These are phyloP conservation scores for Trichoderma sp. DNA, from an alignment of 2,329 filamentous ascomycete genomes.

Conservation along the genomic window DNA sequence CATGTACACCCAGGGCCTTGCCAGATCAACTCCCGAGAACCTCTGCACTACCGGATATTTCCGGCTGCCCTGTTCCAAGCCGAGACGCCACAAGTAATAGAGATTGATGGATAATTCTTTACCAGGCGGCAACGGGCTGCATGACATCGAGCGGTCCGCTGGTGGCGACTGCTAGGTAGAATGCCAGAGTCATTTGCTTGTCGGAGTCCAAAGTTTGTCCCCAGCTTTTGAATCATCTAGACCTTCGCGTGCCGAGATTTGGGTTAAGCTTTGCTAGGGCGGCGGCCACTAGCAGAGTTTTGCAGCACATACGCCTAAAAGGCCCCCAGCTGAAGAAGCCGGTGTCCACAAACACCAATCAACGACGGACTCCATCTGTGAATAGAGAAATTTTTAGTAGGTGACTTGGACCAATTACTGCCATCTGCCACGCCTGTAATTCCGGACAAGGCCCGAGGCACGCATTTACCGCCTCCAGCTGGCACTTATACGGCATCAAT, in stretches of 20 bases:
- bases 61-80: neutral
- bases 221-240: neutral
- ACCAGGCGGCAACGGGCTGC: neutral
- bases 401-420: neutral
- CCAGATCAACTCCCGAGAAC: neutral
- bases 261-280: neutral
- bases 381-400: neutral
- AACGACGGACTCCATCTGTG: neutral
- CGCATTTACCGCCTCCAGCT: neutral
- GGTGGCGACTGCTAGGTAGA: neutral
- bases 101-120: neutral
- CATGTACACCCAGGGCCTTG: neutral
- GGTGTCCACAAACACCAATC: neutral
- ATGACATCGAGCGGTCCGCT: neutral
- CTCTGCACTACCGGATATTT: neutral
- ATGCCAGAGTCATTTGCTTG: neutral
- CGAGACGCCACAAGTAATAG: neutral
- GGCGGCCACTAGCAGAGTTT: neutral
- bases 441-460: neutral
- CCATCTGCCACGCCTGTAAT: neutral
- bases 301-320: neutral
- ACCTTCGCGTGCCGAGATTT: neutral
- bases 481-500: neutral
- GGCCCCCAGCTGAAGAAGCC: neutral
- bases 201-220: neutral